Evolutionary conservation across 306 rosid genomes (phyloP), one percentile per base, ranked within the genome.

Genomic region (Vachellia pachyceras): DNA sequence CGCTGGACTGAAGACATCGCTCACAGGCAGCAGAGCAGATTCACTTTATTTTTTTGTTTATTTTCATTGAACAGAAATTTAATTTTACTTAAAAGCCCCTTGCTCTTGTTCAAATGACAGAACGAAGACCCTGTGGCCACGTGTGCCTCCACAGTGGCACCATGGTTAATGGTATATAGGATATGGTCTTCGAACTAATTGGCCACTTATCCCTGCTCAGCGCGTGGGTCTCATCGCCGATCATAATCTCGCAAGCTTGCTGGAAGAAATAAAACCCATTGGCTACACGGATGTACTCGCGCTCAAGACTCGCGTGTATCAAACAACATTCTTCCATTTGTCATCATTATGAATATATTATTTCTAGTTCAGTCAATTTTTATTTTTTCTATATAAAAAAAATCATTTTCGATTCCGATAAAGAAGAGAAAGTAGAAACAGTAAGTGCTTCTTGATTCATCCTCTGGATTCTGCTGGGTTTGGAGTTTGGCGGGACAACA

Each of bases 261-360:
- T 10, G 6, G 7, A 47, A 47, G 6, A 47, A 45, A 0, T 25
- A 1, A 46, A 45, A 7, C 13, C 60, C 8, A 72, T 33, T 47
- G 64, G 64, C 12, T 9, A 13, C 3, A 58, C 15, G 65, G 42
- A 7, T 3, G 6, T 7, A 46, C 9, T 14, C 60, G 7, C 44
- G 22, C 45, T 0, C 40, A 5, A 12, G 14, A 9, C 35, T 73
- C 77, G 49, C 49, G 66, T 37, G 47, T 39, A 10, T 7, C 1
- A 36, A 23, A 8, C 42, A n/a, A 79, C 69, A 50, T 81, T 81
- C 80, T 40, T 75, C 64, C 76, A 7, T 68, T 33, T 80, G 76
- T 77, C 78, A 22, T 22, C 33, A 35, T 64, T 52, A 7, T 13
- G 22, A 13, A 5, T 69, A 39, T 29, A 18, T 49, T 14, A 52